Conservation (phyloP, 106 monocot genomes). For the Gastrodia elata region DNA sequence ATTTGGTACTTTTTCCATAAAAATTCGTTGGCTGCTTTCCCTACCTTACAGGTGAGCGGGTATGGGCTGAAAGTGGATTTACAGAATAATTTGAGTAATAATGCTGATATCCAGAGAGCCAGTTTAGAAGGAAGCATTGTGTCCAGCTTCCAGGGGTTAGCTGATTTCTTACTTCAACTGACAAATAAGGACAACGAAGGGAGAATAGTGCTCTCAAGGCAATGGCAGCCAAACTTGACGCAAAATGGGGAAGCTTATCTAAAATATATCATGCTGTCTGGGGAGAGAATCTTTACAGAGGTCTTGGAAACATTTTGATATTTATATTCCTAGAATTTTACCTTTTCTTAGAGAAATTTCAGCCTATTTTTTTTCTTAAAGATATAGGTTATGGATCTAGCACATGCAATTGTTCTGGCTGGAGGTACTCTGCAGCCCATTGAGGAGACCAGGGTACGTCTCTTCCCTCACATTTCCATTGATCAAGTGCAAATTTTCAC, state of each 20-base stretch:
- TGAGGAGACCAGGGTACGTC: slow-evolving; percentile 77
- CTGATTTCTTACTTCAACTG: slow-evolving; percentile 60
- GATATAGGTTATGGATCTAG: slow-evolving; percentile 55
- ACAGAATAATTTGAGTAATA: slow-evolving; percentile 9
- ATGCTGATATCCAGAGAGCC: slow-evolving; percentile 15
- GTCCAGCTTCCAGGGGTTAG: slow-evolving; percentile 69
- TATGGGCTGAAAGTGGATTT: slow-evolving; percentile 46
- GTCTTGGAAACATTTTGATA: slow-evolving; percentile 15
- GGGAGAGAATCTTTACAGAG: slow-evolving; percentile 85
- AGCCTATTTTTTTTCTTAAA: background rate
- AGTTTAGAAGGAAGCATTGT: slow-evolving; percentile 47
- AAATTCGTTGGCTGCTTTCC: background rate
- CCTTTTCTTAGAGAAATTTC: background rate
- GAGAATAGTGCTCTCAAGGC: slow-evolving; percentile 68
- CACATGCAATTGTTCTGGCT: slow-evolving; percentile 68
- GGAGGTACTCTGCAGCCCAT: slow-evolving; percentile 95
- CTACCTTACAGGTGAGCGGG: slow-evolving; percentile 58
- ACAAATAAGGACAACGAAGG: slow-evolving; percentile 71
- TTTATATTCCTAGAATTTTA: background rate
- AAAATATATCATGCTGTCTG: slow-evolving; percentile 96
- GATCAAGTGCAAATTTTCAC: slow-evolving; percentile 67
- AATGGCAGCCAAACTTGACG: slow-evolving; percentile 13
- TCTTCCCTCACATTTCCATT: slow-evolving; percentile 55
- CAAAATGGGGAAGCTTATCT: slow-evolving; percentile 46
- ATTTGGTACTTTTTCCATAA: background rate